Base-by-base conservation (phyloP, 345 rosid species). In the Euphorbia tirucalli region DNA sequence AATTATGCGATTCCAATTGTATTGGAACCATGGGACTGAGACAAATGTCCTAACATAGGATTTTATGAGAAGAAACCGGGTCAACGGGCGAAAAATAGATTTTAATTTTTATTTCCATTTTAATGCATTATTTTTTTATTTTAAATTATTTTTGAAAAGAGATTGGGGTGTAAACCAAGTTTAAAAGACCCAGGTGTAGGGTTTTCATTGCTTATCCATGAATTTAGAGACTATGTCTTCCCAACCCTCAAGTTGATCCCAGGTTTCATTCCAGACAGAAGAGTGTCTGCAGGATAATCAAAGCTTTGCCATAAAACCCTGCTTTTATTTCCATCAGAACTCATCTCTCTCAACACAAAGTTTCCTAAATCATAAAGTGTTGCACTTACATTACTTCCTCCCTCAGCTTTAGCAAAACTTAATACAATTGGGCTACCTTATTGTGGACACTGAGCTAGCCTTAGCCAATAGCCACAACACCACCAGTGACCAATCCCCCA, bases 291-390 rank as follows among this genome's bases (percentile, higher is more conserved):
- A n/a, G n/a, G n/a, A n/a, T n/a, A n/a, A n/a, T n/a, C n/a, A n/a
- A n/a, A n/a, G n/a, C n/a, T n/a, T 84, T 84, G 67, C 85, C 85
- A 82, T 25, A 84, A 21, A 15, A 55, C 5, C 11, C 41, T n/a
- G n/a, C n/a, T 54, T 7, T 13, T 21, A 19, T 73, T 39, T 8
- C 76, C 80, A 54, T 72, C 55, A 3, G 35, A 50, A 30, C 62
- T 35, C 48, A 71, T 16, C 15, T 72, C 73, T 7, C 9, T 37
- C n/a, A 72, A 8, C 14, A 68, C 68, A 11, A 77, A 72, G 28
- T 72, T 77, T 0, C 77, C 80, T 11, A 61, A 43, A 58, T 76
- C 61, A 21, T 52, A 22, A 4, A 65, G 27, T 16, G 11, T 57
- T 14, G 74, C 71, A 2, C 15, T 70, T 32, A 68, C 55, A 5